Evolutionary conservation across 495 filamentous ascomycete genomes (phyloP), one percentile per base, ranked within the genome.

Genomic region (Penicillium silybi): DNA sequence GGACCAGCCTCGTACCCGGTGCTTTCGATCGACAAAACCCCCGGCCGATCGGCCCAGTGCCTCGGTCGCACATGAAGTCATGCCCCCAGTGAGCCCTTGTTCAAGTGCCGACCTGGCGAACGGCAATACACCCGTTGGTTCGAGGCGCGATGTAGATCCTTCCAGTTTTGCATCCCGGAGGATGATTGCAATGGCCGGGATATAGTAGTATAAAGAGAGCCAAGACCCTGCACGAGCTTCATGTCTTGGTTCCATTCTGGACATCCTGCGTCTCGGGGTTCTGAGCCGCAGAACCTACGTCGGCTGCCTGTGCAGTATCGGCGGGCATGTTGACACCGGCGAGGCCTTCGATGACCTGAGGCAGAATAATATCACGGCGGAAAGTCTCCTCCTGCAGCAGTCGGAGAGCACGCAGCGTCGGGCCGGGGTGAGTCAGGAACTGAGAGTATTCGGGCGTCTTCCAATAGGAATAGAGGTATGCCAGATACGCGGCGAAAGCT

Each of bases 351-450:
- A 87, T 83, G 11, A 90, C 71, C 43, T 89, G 83, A 4, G 89
- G 88, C 42, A 80, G 82, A 58, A 95, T 80, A 29, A 93, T 87
- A 27, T 93, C 90, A 48, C 83, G 78, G 22, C 91, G 81, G 71
- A 97, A 97, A 15, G 71, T 74, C 62, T 95, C 88, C 62, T 89
- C 81, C 66, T 95, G 89, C 20, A 97, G 74, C 29, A 97, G 64
- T 66, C 92, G 83, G 42, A 97, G 79, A 52, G 87, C 83, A 56
- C 85, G 85, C 16, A 97, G 67, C n/a, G 89, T 90, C 17, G 90
- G 86, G 4, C 86, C 89, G 0, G 91, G 91, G 59, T 90, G 90
- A 10, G 75, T 85, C 40, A 96, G 70, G 63, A 88, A 95, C 55
- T 87, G 88, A 48, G 85, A 72, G 61, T 95, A 96, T 48, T 89